Evolutionary conservation across 257 asterid species (phyloP).

Genomic region (Lithospermum erythrorhizon): DNA sequence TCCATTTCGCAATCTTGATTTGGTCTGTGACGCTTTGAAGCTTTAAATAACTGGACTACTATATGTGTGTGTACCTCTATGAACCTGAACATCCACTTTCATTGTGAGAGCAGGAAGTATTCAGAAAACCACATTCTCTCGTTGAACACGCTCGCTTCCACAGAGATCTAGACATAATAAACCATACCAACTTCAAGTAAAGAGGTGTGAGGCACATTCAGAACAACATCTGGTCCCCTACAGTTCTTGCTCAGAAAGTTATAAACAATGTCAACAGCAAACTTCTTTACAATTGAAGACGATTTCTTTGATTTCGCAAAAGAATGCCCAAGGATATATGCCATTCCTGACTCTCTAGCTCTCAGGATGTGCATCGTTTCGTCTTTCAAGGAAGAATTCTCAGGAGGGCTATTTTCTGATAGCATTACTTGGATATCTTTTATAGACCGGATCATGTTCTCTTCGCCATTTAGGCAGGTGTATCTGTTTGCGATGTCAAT

Average conservation of each 20-base stretch:
- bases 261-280: constrained; percentile 72
- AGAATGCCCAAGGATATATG: constrained; percentile 90
- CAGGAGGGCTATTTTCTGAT: constrained; percentile 40
- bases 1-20: neutral
- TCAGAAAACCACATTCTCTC: neutral
- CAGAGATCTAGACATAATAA: constrained; percentile 44
- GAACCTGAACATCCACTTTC: neutral
- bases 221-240: constrained; percentile 93
- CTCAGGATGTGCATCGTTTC: constrained; percentile 64
- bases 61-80: neutral
- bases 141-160: no score
- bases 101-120: neutral
- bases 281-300: constrained; percentile 56
- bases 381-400: constrained; percentile 57
- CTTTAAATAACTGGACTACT: no score
- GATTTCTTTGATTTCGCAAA: constrained; percentile 75
- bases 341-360: constrained; percentile 90
- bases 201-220: constrained; percentile 86
- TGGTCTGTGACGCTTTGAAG: neutral
- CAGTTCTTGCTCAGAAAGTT: constrained; percentile 88
- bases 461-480: neutral
- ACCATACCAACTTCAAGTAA: constrained; percentile 95
- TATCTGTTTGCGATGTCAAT: constrained; percentile 13
- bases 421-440: constrained; percentile 46
- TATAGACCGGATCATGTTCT: neutral